phyloP scores from a whole-genome alignment of 345 rosid genomes.

The Laguncularia racemosa region DNA sequence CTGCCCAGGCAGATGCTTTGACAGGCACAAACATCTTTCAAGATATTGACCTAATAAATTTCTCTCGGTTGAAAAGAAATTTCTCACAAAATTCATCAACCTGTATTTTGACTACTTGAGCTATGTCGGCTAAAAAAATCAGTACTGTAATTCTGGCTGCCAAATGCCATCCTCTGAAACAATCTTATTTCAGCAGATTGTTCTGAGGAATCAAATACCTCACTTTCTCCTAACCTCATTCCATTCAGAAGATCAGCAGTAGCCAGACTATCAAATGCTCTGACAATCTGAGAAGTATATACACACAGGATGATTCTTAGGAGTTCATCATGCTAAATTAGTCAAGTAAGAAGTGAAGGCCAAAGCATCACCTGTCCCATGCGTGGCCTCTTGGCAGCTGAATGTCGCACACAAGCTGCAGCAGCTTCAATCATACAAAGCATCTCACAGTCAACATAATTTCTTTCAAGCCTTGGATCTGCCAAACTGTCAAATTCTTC shows the following conservation, averaged over 20 bases:
- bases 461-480: slow-evolving; percentile 69
- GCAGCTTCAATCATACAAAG: slow-evolving; percentile 84
- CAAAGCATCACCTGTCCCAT: slow-evolving; percentile 71
- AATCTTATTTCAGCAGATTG: slow-evolving; percentile 81
- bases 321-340: too few species aligned
- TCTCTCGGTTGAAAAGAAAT: slow-evolving; percentile 11
- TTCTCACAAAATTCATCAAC: slow-evolving; percentile 14
- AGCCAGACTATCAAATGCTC: slow-evolving; percentile 70
- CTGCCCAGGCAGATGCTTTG: too few species aligned
- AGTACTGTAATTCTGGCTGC: slow-evolving; percentile 71
- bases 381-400: slow-evolving; percentile 80
- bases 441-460: slow-evolving; percentile 62
- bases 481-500: slow-evolving; percentile 50
- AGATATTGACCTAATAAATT: background rate
- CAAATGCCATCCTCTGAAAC: slow-evolving; percentile 87
- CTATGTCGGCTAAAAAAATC: slow-evolving; percentile 45
- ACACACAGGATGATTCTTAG: background rate
- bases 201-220: slow-evolving; percentile 59
- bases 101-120: slow-evolving; percentile 23
- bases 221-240: slow-evolving; percentile 88
- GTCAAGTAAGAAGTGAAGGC: too few species aligned
- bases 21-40: background rate
- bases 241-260: slow-evolving; percentile 72
- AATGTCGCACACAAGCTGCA: slow-evolving; percentile 86
- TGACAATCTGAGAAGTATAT: slow-evolving; percentile 50